Evolutionary conservation across 306 rosid genomes (phyloP), one percentile per base, ranked within the genome.

Genomic region (Psophocarpus tetragonolobus): DNA sequence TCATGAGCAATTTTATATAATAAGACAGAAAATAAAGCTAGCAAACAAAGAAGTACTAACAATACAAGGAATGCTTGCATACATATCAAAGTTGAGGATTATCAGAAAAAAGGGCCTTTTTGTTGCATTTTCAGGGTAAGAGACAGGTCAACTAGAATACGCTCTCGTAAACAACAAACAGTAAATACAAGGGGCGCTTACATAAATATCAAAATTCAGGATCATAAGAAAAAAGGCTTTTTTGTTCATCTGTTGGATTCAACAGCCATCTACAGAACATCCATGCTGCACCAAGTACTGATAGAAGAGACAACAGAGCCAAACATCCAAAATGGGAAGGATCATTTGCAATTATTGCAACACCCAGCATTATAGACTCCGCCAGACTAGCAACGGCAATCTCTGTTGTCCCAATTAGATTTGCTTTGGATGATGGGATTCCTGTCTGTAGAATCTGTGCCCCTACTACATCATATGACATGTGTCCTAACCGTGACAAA

Each of bases 361-460:
- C 93, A 68, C 92, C 97, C 73, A 91, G 81, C 97, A 96, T 91
- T 76, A 86, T 47, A 26, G 92, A 92, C 86, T 96, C 99, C 1
- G 98, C 99, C 84, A 96, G 82, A 81, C 99, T 96, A 47, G 97
- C 98, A 8, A 92, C 93, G 3, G 98, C 95, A 48, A 96, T 90
- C 87, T 96, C 99, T 15, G 96, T 96, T 17, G 99, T 86, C 76
- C 96, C 96, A 51, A 92, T 96, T 79, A 96, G 87, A 85, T 92
- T 91, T 64, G 97, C 97, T 88, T 96, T 92, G 21, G 97, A 90
- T n/a, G 96, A 82, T 24, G 98, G 99, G 83, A 92, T 91, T 48
- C 97, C 97, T 17, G 94, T 96, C 78, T 96, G 99, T 68, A 92
- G 85, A 86, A 96, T 96, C 85, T 96, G 99, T 3, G 89, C 96